phyloP scores from a whole-genome alignment of 306 rosid species.

The Vigna hirtella region DNA sequence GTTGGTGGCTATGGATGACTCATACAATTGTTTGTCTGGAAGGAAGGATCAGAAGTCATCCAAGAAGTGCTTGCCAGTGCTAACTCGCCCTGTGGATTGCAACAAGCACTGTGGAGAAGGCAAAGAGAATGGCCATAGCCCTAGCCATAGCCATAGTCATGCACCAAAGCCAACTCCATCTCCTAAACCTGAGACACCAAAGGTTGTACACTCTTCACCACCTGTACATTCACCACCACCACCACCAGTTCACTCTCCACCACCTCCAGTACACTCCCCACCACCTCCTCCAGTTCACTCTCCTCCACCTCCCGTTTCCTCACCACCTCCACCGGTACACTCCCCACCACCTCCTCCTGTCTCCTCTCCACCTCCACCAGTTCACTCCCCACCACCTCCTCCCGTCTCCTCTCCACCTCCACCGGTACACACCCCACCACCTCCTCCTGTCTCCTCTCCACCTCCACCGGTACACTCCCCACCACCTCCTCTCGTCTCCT shows the following conservation, averaged over 20 bases:
- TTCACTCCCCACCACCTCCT: slow-evolving; percentile 15
- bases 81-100: slow-evolving; percentile 65
- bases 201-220: not conserved
- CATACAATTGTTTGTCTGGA: slow-evolving; percentile 58
- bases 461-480: slow-evolving; percentile 21
- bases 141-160: not conserved
- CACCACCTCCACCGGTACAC: slow-evolving; percentile 29
- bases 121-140: not conserved
- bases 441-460: slow-evolving; percentile 12
- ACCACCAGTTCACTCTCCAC: not conserved
- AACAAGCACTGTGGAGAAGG: slow-evolving; percentile 54
- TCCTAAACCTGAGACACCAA: slow-evolving; percentile 1
- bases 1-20: slow-evolving; percentile 40
- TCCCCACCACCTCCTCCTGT: slow-evolving; percentile 23
- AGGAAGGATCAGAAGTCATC: slow-evolving; percentile 57
- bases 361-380: slow-evolving; percentile 35
- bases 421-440: not conserved
- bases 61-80: slow-evolving; percentile 49
- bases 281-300: not conserved
- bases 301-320: not conserved
- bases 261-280: not conserved
- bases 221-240: not conserved
- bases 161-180: slow-evolving; percentile 30
- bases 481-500: not conserved
- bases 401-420: slow-evolving; percentile 35